phyloP scores from a whole-genome alignment of 2,329 filamentous ascomycete species.

The Verticillium klebahnii region DNA sequence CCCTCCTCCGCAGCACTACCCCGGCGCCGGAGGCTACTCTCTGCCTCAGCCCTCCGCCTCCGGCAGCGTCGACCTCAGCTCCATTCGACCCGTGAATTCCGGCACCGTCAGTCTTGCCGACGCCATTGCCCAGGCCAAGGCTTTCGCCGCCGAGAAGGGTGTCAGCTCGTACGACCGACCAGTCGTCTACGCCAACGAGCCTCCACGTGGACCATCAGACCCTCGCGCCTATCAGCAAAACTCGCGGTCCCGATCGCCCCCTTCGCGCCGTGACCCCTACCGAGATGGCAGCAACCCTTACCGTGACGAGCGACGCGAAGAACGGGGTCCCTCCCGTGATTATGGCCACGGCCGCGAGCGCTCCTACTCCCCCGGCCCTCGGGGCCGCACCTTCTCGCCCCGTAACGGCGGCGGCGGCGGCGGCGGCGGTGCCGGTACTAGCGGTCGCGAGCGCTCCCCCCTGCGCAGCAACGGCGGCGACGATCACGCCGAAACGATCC shows the following conservation, averaged over 20 bases:
- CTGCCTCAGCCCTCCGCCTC: conserved; percentile 67
- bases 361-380: conserved; percentile 63
- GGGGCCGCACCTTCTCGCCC: conserved; percentile 58
- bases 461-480: conserved; percentile 44
- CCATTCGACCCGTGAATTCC: conserved; percentile 72
- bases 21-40: conserved; percentile 33
- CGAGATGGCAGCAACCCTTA: conserved; percentile 78
- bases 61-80: conserved; percentile 74
- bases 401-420: conserved; percentile 26
- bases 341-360: conserved; percentile 58
- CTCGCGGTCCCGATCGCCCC: conserved; percentile 71
- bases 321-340: conserved; percentile 42
- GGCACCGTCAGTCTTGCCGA: conserved; percentile 81
- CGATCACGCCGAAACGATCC: conserved; percentile 75
- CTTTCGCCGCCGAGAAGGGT: conserved; percentile 75
- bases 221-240: conserved; percentile 50
- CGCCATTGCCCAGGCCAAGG: conserved; percentile 79
- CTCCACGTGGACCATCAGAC: conserved; percentile 25
- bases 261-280: conserved; percentile 61
- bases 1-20: conserved; percentile 30
- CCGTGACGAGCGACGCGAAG: conserved; percentile 73
- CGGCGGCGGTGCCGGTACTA: conserved; percentile 6
- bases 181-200: conserved; percentile 35
- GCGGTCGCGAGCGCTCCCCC: conserved; percentile 54
- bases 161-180: conserved; percentile 59